These are phyloP conservation scores for Filobasidium floriforme DNA, from an alignment of 768 basidiomycete genomes.

Conservation along the genomic window DNA sequence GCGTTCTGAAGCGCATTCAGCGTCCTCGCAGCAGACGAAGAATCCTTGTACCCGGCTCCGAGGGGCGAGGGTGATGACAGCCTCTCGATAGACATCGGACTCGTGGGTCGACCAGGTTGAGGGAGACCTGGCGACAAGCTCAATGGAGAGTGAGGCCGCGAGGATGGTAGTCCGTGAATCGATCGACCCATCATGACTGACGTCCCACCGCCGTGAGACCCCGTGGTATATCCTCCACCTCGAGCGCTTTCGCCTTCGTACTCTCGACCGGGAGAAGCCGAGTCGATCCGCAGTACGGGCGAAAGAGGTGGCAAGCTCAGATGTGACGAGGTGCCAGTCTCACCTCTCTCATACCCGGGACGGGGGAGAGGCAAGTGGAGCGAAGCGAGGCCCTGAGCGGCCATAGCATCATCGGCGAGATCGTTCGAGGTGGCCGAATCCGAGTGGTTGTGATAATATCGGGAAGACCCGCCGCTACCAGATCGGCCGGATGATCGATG, in stretches of 20 bases:
- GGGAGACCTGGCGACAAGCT: not conserved
- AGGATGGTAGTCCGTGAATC: not conserved
- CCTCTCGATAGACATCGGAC: constrained; percentile 6
- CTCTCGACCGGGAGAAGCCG: constrained; percentile 5
- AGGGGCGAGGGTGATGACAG: not conserved
- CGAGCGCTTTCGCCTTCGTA: not conserved
- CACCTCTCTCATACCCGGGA: not conserved
- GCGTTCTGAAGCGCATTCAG: constrained; percentile 8
- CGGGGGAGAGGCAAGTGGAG: constrained; percentile 1
- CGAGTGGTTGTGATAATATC: not conserved
- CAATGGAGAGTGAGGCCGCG: constrained; percentile 1
- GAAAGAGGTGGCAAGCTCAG: constrained; percentile 15
- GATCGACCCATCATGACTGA: not conserved
- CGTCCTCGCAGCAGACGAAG: not conserved
- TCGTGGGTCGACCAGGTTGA: not conserved
- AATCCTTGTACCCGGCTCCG: constrained; percentile 1
- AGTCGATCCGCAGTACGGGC: constrained; percentile 14
- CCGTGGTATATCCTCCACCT: not conserved
- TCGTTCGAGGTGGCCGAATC: not conserved
- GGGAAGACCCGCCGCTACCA: not conserved
- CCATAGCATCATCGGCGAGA: not conserved
- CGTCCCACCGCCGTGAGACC: not conserved
- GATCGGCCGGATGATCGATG: not conserved
- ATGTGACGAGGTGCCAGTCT: not conserved
- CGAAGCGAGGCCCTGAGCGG: constrained; percentile 5